A percentile compares a stretch with the other conserved stretches of the same genome.
These are phyloP conservation scores for Saccharomycopsis sp. DNA, from an alignment of 805 yeast species.

Conservation along the genomic window DNA sequence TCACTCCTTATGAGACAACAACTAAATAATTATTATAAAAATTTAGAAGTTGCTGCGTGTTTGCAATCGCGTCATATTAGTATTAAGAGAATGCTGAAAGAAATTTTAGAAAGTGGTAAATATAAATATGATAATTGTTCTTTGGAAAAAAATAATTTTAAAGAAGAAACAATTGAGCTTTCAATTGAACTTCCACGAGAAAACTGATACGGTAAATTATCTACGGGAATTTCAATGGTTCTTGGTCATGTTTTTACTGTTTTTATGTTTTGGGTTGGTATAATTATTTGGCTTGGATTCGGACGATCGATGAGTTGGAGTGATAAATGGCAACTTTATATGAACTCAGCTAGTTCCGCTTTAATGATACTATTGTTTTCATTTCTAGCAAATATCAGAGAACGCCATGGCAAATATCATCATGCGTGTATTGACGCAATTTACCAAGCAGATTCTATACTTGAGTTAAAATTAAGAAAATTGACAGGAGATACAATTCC, in stretches of 20 bases:
- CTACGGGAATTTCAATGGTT: slow-evolving; percentile 24
- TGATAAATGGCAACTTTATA: slow-evolving; percentile 35
- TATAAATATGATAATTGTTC: background rate
- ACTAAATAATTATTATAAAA: slow-evolving; percentile 25
- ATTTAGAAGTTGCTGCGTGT: slow-evolving; percentile 30
- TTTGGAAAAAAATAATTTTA: slow-evolving; percentile 23
- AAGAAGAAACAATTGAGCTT: no score
- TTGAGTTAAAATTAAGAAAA: slow-evolving; percentile 27
- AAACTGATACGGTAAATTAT: slow-evolving; percentile 31
- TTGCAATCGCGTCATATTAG: no score
- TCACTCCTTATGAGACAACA: slow-evolving; percentile 37
- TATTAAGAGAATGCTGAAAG: slow-evolving; percentile 23
- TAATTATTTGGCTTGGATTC: slow-evolving; percentile 33
- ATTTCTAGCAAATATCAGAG: slow-evolving; percentile 34
- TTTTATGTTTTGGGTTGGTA: slow-evolving; percentile 33
- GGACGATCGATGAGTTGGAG: slow-evolving; percentile 31
- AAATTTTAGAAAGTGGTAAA: slow-evolving; percentile 1
- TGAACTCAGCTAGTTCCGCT: slow-evolving; percentile 37
- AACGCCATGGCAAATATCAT: slow-evolving; percentile 31
- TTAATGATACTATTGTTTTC: slow-evolving; percentile 30
- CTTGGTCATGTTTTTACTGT: slow-evolving; percentile 31
- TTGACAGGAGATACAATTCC: slow-evolving; percentile 23
- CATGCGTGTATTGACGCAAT: slow-evolving; percentile 23
- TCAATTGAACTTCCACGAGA: no score
- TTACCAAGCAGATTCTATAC: slow-evolving; percentile 26